phyloP scores from a whole-genome alignment of 1,284 basidiomycete genomes.

The Phellinidium pouzarii region DNA sequence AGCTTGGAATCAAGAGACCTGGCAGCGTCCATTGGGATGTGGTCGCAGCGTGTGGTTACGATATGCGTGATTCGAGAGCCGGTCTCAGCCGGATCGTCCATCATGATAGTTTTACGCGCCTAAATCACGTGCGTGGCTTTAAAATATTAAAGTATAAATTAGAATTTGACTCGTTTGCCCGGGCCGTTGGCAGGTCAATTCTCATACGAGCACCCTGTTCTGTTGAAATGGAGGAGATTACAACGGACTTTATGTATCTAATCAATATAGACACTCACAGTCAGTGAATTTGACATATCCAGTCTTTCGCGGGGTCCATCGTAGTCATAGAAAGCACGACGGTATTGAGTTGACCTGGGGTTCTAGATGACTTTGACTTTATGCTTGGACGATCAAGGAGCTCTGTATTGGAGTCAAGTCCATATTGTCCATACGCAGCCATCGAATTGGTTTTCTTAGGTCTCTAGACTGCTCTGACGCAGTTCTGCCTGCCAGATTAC shows the following conservation, averaged over 20 bases:
- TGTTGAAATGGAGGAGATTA: no score
- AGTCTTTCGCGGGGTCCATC: constrained; percentile 51
- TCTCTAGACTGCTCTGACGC: no score
- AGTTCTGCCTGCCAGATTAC: constrained; percentile 61
- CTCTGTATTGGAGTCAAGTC: constrained; percentile 63
- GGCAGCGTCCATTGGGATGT: constrained; percentile 44
- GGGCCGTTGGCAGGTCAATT: no score
- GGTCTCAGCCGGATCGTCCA: background rate
- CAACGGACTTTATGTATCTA: no score
- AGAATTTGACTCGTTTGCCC: no score
- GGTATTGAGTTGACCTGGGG: constrained; percentile 29
- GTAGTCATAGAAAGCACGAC: constrained; percentile 46
- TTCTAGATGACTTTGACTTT: constrained; percentile 59
- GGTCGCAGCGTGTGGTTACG: no score
- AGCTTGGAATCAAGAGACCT: constrained; percentile 62
- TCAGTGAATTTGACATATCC: constrained; percentile 58
- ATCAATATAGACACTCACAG: no score
- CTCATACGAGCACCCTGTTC: no score
- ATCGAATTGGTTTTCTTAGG: no score
- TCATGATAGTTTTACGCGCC: background rate
- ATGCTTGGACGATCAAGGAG: constrained; percentile 57
- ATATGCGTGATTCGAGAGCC: background rate
- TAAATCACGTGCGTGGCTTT: background rate
- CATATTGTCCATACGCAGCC: constrained; percentile 87
- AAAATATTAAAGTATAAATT: no score